Base-by-base conservation (phyloP, 2,329 filamentous ascomycete species). In the Aspergillus oerlinghausenensis region DNA sequence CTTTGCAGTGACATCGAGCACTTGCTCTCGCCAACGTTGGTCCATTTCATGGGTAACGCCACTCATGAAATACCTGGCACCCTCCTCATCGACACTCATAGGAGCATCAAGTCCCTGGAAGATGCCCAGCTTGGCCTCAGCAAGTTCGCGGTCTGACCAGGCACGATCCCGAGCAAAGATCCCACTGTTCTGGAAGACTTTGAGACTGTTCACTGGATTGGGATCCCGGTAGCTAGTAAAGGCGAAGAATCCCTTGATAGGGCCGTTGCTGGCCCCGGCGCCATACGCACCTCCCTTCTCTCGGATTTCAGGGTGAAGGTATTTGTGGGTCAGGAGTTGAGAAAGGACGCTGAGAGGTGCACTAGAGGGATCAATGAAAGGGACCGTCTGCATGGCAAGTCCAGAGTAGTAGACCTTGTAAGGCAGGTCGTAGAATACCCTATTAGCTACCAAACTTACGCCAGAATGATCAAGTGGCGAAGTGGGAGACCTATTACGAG, bases 221-320 rank as follows among this genome's bases (percentile, higher is more conserved):
- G 94, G 94, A 71, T 99, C 94, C 52, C 94, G 89, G 80, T 99
- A 99, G 48, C 90, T 93, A 77, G 96, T 97, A 77, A 97, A 95
- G 17, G 91, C 91, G 65, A 99, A 97, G 1, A 96, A 74, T 25
- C 92, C 93, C 63, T 90, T 88, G 7, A 96, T 77, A 0, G 88
- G 84, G 25, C 87, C 86, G 48, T 89, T 88, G 71, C 91, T 93
- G 1, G 94, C 93, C 14, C 92, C 92, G 23, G 91, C 94, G 48
- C 94, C 94, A 65, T 99, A 99, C 0, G 94, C 94, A 40, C 94
- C 94, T 32, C 94, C 94, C 75, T 97, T 97, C 71, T 99, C 94
- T 55, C 94, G 89, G 63, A 99, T 97, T 74, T 97, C 94, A 64
- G 96, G 93, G 71, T 99, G 94, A 28, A 99, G 81, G 70, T 97